Evolutionary conservation across 2,329 filamentous ascomycete genomes (phyloP), one percentile per base, ranked within the genome.

Genomic region (Huntiella savannae): DNA sequence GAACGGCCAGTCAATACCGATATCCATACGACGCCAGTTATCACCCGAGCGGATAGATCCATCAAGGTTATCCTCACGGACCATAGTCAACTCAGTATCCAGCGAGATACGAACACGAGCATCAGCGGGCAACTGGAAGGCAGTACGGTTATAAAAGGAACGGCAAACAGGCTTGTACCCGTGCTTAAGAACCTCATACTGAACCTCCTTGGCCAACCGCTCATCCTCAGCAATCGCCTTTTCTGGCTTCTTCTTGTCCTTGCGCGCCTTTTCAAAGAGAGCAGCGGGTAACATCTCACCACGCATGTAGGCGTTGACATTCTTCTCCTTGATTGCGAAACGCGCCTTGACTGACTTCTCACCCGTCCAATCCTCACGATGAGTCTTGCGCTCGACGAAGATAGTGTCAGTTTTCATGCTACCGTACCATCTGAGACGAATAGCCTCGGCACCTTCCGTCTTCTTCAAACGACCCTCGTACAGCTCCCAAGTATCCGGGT

Each of bases 301-400:
- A 43, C 71, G 71, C 62, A 98, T 67, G 60, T 87, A 98, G 11
- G 84, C 73, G 58, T 96, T 96, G 57, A 98, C 81, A 52, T 95
- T 83, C 71, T 98, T 98, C 66, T 98, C 91, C 67, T 98, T 96
- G 53, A 91, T 70, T 6, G 82, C 73, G 58, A 98, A 98, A 38
- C 91, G 82, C 38, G 91, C 88, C 67, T 98, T 98, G 64, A 98
- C 91, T 1, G 88, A 96, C 65, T 96, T 94, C 61, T 98, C 91
- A 49, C 91, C 91, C 0, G 91, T 98, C 91, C 91, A 98, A 61
- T 98, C 91, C 62, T 98, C 91, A 35, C 91, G 80, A 66, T 98
- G 91, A 1, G 91, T 98, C 65, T 98, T 98, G 52, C 91, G 77
- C 67, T 98, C 91, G 17, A 98, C 81, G 57, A 96, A 98, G 48